Evolutionary conservation across 768 basidiomycete species (phyloP), one percentile per base, ranked within the genome.

Genomic region (Trametes elegans): DNA sequence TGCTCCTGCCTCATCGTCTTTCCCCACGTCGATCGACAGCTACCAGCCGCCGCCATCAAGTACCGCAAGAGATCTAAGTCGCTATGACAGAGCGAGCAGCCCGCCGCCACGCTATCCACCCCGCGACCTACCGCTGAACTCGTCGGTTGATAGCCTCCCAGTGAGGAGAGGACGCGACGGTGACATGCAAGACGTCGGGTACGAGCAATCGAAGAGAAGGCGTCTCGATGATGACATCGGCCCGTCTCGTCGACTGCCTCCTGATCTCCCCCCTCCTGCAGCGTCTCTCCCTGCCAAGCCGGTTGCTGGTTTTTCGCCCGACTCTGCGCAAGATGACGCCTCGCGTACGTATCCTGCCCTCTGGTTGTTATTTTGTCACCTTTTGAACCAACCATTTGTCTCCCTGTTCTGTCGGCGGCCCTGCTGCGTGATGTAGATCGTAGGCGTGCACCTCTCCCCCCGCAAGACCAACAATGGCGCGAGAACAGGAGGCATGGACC

Each of bases 391-490:
- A 65, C 67, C 64, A 59, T 62, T 19, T 23, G 5, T 32, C 6
- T 64, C 23, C 36, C 18, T 29, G 29, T 45, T 18, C 40, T 64
- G 55, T 64, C 64, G 63, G 67, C 64, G n/a, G n/a, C n/a, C 67
- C 65, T 51, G 44, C 67, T 63, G 61, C 62, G 23, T 62, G 62
- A 55, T 59, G 65, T 57, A 62, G 64, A 62, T 67, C 76, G 71
- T 14, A 74, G 68, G 57, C 70, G 79, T 48, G 63, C 58, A 1
- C 79, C 79, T 0, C 66, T 81, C 10, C 78, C 78, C 2, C 74
- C 79, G 10, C 79, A 81, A 63, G 59, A 62, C 5, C 63, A 67
- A 18, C 70, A 71, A 7, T 80, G 76, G 53, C 70, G 67, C 14
- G 70, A 71, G 46, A 59, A 55, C 28, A 21, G 59, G 38, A 66